Evolutionary conservation across 441 rosid genomes (phyloP), one percentile per base, ranked within the genome.

Genomic region (Mallotus repandus): DNA sequence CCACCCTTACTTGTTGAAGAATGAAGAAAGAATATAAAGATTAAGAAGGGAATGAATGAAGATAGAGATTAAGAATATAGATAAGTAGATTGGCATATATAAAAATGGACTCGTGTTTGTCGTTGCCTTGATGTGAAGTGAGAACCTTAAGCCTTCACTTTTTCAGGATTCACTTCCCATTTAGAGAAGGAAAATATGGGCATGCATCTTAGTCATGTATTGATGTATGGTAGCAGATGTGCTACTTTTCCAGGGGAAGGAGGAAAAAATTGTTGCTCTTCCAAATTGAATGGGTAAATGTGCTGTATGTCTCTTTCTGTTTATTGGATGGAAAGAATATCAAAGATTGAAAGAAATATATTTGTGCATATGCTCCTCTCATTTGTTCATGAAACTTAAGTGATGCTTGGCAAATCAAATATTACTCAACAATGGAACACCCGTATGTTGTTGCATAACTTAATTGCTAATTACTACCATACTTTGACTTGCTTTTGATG

Each of bases 21-120:
- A 21, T 64, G 68, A 52, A 65, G 38, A 13, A 22, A 21, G 14
- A 21, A 45, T 0, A 4, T 32, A 4, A 32, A 32, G 2, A 32
- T 32, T 32, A 32, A 32, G 38, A 32, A 32, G 32, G 46, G n/a
- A n/a, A n/a, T n/a, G 38, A 13, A 22, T 10, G 6, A 21, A 45
- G 43, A 25, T 66, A 66, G 11, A 25, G 68, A 49, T 64, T 29
- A 13, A 22, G 32, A 14, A 32, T 32, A 29, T 50, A 16, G 58
- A 22, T 16, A 43, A n/a, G 68, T 66, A 66, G 68, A 66, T 66
- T 41, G 21, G 45, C n/a, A 35, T 61, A 11, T 61, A 62, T 22
- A 1, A 57, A 19, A n/a, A 16, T 46, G 15, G 5, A 11, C n/a
- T n/a, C n/a, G n/a, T n/a, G n/a, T n/a, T n/a, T n/a, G 32, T 29